Evolutionary conservation across 148 eudicot genomes (phyloP).

Genomic region (Cornus controversa): DNA sequence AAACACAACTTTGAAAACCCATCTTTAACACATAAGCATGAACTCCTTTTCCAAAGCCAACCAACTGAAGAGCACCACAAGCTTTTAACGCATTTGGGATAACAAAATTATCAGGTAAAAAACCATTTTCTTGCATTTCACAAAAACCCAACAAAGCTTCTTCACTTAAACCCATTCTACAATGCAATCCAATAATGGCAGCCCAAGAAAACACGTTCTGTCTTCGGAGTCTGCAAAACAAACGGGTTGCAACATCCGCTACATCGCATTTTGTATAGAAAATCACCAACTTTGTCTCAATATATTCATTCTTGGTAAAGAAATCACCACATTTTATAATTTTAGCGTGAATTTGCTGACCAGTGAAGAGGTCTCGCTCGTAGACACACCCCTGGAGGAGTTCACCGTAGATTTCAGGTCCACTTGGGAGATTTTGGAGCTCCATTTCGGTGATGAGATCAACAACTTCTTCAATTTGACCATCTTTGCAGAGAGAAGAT

Average conservation of each 20-base stretch:
- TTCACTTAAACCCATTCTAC: slow-evolving; percentile 36
- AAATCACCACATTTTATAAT: slow-evolving; percentile 48
- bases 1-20: slow-evolving; percentile 47
- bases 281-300: slow-evolving; percentile 54
- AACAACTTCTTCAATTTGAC: slow-evolving; percentile 38
- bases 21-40: slow-evolving; percentile 50
- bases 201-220: slow-evolving; percentile 57
- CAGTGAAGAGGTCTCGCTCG: slow-evolving; percentile 33
- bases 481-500: slow-evolving; percentile 33
- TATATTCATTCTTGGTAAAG: slow-evolving; percentile 42
- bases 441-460: slow-evolving; percentile 31
- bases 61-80: slow-evolving; percentile 41
- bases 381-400: slow-evolving; percentile 51
- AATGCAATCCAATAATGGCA: slow-evolving; percentile 45
- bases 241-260: slow-evolving; percentile 21
- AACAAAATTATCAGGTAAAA: slow-evolving; percentile 27
- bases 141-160: slow-evolving; percentile 33
- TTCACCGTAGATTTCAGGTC: slow-evolving; percentile 42
- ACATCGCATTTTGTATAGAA: slow-evolving; percentile 58
- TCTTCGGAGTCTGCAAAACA: slow-evolving; percentile 25
- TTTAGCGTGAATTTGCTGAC: slow-evolving; percentile 53
- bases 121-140: slow-evolving; percentile 47
- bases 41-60: slow-evolving; percentile 44
- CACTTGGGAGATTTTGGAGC: slow-evolving; percentile 22
- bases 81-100: slow-evolving; percentile 59